phyloP scores from a whole-genome alignment of 2,329 filamentous ascomycete species.

The Arthrobotrys sinensis region DNA sequence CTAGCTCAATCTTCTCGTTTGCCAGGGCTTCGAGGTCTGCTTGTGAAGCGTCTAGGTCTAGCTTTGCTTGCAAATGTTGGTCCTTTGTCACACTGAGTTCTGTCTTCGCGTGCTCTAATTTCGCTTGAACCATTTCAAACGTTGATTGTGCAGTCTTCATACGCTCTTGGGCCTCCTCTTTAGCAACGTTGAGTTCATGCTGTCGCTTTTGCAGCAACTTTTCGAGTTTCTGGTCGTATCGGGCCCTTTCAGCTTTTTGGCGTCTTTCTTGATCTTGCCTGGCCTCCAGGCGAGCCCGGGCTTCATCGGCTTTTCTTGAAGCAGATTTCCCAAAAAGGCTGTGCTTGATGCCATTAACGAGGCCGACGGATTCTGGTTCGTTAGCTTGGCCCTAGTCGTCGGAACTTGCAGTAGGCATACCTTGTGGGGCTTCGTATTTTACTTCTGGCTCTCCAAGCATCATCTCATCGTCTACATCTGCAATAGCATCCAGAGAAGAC shows the following conservation, averaged over 20 bases:
- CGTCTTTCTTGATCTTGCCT: slow-evolving; percentile 18
- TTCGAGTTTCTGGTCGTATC: slow-evolving; percentile 31
- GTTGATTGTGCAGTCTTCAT: slow-evolving; percentile 40
- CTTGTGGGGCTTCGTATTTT: slow-evolving; percentile 9
- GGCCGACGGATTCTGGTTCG: slow-evolving; percentile 1
- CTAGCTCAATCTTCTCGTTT: slow-evolving; percentile 32
- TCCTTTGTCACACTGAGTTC: slow-evolving; percentile 17
- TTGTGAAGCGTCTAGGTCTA: slow-evolving; percentile 38
- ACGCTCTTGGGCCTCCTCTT: slow-evolving; percentile 33
- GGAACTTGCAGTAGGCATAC: background rate
- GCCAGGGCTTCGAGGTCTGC: slow-evolving; percentile 25
- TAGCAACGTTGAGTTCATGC: slow-evolving; percentile 43
- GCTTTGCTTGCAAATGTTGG: slow-evolving; percentile 28
- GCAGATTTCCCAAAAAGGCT: slow-evolving; percentile 8
- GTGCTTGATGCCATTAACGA: slow-evolving; percentile 4
- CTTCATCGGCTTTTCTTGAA: slow-evolving; percentile 27
- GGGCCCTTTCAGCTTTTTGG: slow-evolving; percentile 10
- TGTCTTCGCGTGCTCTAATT: slow-evolving; percentile 18
- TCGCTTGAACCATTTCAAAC: slow-evolving; percentile 23
- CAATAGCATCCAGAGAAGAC: slow-evolving; percentile 21
- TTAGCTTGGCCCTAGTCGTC: background rate
- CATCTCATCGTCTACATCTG: slow-evolving; percentile 26
- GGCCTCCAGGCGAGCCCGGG: slow-evolving; percentile 9
- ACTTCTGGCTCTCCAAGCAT: slow-evolving; percentile 12
- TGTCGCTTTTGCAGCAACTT: slow-evolving; percentile 25